Base-by-base conservation (phyloP, 345 rosid genomes). In the Barbarea vulgaris region DNA sequence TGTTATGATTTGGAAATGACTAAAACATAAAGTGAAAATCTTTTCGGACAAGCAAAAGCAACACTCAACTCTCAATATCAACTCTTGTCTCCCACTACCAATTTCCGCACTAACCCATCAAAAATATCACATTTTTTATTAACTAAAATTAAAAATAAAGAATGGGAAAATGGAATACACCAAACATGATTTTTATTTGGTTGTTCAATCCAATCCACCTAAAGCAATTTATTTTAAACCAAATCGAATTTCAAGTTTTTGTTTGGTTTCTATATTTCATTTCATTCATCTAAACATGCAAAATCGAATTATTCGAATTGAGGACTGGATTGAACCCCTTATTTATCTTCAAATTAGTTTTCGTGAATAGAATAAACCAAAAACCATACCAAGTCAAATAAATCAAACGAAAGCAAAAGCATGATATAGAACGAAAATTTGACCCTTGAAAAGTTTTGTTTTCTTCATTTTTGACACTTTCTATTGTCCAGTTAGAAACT, bases 1-100 rank as follows among this genome's bases (percentile, higher is more conserved):
- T 68, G 69, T 60, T 41, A 76, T 51, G 79, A 76, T 76, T 76
- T 76, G 64, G 51, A 76, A 42, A 53, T 68, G 79, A 76, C 79
- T 69, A 76, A 52, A 52, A 61, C 70, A 61, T 22, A 69, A 61
- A 68, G 74, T 69, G 63, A 3, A 68, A 21, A 59, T 68, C 22
- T 51, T 68, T 67, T 59, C 28, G 15, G 62, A 41, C 56, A 30
- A 55, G 6, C 36, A 30, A 59, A 67, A 67, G 74, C 68, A 50
- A 18, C 79, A 67, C 55, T 67, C 79, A 67, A 67, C 78, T 31
- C 39, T 65, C 39, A n/a, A 66, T 56, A 17, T 66, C 73, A 74
- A 58, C 30, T 61, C 64, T 22, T 76, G 79, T 76, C 58, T 61
- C 67, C 79, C 74, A 69, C 79, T 69, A 52, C 11, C 64, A 0